Conservation (phyloP, 371 early-diverging fungal genomes). For the Actinomortierella wolfii region DNA sequence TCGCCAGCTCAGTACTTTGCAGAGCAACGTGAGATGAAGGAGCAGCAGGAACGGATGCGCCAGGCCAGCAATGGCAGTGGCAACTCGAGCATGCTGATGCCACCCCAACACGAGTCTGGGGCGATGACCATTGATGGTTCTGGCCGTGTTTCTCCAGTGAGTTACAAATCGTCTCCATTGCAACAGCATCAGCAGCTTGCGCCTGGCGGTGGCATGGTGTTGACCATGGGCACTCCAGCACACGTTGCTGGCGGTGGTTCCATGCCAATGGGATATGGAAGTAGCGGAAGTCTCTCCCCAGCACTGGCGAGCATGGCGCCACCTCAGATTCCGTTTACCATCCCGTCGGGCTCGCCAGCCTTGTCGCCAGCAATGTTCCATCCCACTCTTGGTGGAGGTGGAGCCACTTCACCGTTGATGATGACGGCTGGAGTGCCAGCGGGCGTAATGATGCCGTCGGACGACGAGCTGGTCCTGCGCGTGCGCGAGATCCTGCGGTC, state of each 20-base stretch:
- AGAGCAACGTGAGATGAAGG: conserved; percentile 4
- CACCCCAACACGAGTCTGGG: conserved; percentile 15
- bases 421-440: conserved; percentile 27
- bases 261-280: too few relatives aligned
- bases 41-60: neutral
- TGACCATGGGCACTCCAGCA: too few relatives aligned
- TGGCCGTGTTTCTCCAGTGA: too few relatives aligned
- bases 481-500: conserved; percentile 76
- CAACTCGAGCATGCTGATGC: conserved; percentile 15
- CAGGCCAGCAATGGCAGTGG: conserved; percentile 3
- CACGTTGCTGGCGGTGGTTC: too few relatives aligned
- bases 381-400: too few relatives aligned
- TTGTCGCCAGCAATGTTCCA: too few relatives aligned
- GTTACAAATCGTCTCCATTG: neutral
- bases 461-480: conserved; percentile 77
- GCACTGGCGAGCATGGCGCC: too few relatives aligned
- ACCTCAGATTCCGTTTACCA: too few relatives aligned
- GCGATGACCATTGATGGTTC: too few relatives aligned
- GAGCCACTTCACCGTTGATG: conserved; percentile 27
- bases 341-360: too few relatives aligned
- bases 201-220: neutral
- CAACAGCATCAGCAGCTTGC: neutral
- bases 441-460: conserved; percentile 55
- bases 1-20: conserved; percentile 2
- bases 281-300: too few relatives aligned